Conservation (phyloP, 2,329 filamentous ascomycete species). For the Peltaster fructicola region DNA sequence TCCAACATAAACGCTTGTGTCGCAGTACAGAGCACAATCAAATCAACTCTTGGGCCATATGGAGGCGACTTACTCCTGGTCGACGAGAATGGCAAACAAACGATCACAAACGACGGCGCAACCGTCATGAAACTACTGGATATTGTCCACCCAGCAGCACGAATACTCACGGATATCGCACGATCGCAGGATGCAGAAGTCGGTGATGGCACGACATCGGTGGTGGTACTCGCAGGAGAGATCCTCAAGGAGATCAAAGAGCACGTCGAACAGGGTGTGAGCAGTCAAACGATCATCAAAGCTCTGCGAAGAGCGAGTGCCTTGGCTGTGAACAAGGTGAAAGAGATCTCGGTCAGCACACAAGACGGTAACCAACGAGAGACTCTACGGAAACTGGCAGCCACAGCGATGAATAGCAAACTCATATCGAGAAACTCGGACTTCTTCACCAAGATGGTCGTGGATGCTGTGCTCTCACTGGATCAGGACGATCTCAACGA, state of each 20-base stretch:
- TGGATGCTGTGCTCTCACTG: conserved; percentile 84
- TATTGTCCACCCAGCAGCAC: conserved; percentile 91
- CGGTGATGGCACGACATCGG: conserved; percentile 91
- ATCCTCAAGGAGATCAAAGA: conserved; percentile 95
- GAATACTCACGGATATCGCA: conserved; percentile 94
- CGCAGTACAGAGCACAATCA: conserved; percentile 88
- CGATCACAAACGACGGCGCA: conserved; percentile 96
- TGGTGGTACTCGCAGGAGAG: conserved; percentile 93
- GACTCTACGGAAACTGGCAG: conserved; percentile 75
- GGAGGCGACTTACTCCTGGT: conserved; percentile 93
- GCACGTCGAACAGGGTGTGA: conserved; percentile 89
- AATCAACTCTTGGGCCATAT: conserved; percentile 88
- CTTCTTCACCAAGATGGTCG: conserved; percentile 99
- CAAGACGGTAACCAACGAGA: conserved; percentile 70
- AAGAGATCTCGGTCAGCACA: conserved; percentile 84
- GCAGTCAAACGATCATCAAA: conserved; percentile 95
- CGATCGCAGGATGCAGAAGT: conserved; percentile 98
- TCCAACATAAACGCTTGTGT: conserved; percentile 98
- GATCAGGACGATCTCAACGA: conserved; percentile 97
- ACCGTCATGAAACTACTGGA: conserved; percentile 99
- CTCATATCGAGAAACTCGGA: conserved; percentile 91
- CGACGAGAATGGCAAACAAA: conserved; percentile 86
- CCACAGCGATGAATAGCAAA: conserved; percentile 98
- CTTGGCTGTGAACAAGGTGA: conserved; percentile 96
- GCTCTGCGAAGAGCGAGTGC: conserved; percentile 70